Conservation (phyloP, 257 asterid species). For the Asclepias syriaca region DNA sequence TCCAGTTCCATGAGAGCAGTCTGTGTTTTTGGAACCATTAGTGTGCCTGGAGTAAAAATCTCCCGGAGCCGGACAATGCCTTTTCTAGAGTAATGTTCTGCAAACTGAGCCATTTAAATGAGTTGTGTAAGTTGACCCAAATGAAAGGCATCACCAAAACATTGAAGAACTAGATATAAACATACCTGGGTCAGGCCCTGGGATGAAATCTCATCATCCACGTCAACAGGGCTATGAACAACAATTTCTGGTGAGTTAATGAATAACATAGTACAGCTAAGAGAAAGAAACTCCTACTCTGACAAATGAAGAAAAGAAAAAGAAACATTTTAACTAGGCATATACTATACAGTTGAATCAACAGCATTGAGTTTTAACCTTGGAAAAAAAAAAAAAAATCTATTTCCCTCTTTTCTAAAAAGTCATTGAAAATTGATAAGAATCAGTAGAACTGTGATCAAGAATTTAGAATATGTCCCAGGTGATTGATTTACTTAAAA, state of each 20-base stretch:
- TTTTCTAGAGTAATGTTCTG: conserved; percentile 56
- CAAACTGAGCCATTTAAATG: conserved; percentile 55
- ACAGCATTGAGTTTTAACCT: not conserved
- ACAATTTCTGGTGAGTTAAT: conserved; percentile 19
- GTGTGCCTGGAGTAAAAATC: conserved; percentile 84
- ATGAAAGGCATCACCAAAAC: conserved; percentile 8
- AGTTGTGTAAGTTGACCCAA: conserved; percentile 1
- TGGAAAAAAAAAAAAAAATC: not conserved
- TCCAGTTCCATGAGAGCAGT: conserved; percentile 83
- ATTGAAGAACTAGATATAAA: conserved; percentile 10
- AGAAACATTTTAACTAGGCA: not conserved
- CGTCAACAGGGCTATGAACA: conserved; percentile 80
- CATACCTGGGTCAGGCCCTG: conserved; percentile 90
- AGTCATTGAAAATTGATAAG: not conserved
- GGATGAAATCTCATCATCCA: conserved; percentile 73
- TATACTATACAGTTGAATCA: not conserved
- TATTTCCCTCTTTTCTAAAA: not conserved
- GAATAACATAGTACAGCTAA: not conserved
- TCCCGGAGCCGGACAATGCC: conserved; percentile 71
- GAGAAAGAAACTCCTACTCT: not conserved
- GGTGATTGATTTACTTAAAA: not conserved
- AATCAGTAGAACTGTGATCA: not conserved
- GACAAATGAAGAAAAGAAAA: not conserved
- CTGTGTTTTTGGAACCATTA: conserved; percentile 68
- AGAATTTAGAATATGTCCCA: not conserved